Percentiles rank a stretch among this genome's conserved stretches.
Conservation (phyloP, 1,284 basidiomycete genomes). For the Melampsora larici-populina region DNA sequence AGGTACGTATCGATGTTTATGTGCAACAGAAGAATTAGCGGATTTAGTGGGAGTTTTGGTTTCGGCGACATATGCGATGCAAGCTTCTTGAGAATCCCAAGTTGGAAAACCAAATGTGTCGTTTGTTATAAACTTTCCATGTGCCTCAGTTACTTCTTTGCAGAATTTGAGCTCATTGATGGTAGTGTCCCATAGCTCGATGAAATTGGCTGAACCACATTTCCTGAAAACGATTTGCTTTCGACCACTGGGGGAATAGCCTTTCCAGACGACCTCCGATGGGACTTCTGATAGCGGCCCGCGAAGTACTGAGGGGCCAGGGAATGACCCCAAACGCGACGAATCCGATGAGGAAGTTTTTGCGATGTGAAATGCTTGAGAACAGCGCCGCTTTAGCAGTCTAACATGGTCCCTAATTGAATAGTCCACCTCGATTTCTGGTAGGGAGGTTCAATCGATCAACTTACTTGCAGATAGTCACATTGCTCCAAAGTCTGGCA, state of each 20-base stretch:
- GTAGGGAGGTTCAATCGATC: background rate
- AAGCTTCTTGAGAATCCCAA: slow-evolving; percentile 27
- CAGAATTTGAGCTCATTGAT: slow-evolving; percentile 2
- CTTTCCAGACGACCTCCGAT: slow-evolving; percentile 12
- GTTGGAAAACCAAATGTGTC: slow-evolving; percentile 25
- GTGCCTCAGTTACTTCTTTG: slow-evolving; percentile 18
- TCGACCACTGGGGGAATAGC: slow-evolving; percentile 6
- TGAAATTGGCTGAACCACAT: background rate
- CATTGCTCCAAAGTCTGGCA: background rate
- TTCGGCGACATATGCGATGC: slow-evolving; percentile 26
- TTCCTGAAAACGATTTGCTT: slow-evolving; percentile 6
- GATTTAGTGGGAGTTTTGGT: background rate
- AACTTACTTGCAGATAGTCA: background rate
- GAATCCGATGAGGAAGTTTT: background rate
- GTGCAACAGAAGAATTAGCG: background rate
- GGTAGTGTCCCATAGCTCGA: slow-evolving; percentile 24
- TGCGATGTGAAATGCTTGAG: slow-evolving; percentile 26
- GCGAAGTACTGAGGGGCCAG: background rate
- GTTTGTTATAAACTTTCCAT: slow-evolving; percentile 19
- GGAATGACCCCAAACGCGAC: background rate
- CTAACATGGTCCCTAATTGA: slow-evolving; percentile 14
- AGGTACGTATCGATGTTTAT: slow-evolving; percentile 22
- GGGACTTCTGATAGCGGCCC: slow-evolving; percentile 5
- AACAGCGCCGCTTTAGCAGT: background rate
- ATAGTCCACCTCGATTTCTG: slow-evolving; percentile 23